These are phyloP conservation scores for Domatiomyces globalis DNA, from an alignment of 2,329 filamentous ascomycete species.

Conservation along the genomic window DNA sequence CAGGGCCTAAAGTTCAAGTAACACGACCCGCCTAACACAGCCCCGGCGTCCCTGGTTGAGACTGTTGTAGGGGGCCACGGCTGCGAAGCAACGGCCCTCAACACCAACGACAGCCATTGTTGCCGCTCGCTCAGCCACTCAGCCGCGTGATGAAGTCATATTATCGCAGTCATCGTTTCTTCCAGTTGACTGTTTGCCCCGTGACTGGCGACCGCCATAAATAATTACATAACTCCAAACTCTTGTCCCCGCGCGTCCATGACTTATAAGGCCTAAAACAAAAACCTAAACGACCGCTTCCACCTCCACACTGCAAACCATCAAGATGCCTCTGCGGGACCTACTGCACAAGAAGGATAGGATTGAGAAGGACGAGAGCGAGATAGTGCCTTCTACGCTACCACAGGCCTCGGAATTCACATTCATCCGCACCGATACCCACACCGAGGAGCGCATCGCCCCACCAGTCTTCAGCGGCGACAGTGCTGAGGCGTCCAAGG, in stretches of 20 bases:
- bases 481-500: constrained; percentile 14
- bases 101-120: background rate
- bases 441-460: constrained; percentile 62
- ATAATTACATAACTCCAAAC: background rate
- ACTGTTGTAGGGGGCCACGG: too few species aligned
- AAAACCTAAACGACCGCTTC: background rate
- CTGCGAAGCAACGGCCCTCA: background rate
- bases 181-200: background rate
- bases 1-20: too few species aligned
- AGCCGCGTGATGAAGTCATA: background rate
- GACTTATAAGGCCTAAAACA: background rate
- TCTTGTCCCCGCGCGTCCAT: background rate
- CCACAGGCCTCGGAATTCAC: constrained; percentile 53
- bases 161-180: background rate
- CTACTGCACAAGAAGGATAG: constrained; percentile 51
- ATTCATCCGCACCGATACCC: constrained; percentile 73
- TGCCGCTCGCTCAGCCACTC: background rate
- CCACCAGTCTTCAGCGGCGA: constrained; percentile 46
- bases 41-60: too few species aligned
- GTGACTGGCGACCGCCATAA: background rate
- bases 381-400: constrained; percentile 19
- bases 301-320: background rate
- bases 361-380: constrained; percentile 26
- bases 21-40: too few species aligned
- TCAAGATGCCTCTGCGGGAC: constrained; percentile 43